phyloP scores from a whole-genome alignment of 148 eudicot species.

The Chenopodium formosanum region DNA sequence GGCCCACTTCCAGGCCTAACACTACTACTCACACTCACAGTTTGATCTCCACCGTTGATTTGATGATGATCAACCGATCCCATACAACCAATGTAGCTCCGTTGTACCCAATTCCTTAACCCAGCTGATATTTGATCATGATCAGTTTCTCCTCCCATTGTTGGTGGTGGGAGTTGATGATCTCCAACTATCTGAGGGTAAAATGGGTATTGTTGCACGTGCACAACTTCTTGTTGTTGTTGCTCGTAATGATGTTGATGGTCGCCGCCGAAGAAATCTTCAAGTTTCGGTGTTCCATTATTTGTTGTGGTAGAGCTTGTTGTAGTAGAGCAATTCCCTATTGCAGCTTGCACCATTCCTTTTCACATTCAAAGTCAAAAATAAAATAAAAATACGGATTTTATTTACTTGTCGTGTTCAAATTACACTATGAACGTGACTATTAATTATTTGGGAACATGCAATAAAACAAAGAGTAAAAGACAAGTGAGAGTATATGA shows the following conservation, averaged over 20 bases:
- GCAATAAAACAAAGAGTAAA: neutral
- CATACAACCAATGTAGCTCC: conserved; percentile 31
- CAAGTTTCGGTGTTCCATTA: conserved; percentile 61
- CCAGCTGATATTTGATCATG: conserved; percentile 20
- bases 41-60: conserved; percentile 28
- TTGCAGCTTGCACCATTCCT: conserved; percentile 49
- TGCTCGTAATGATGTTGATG: conserved; percentile 31
- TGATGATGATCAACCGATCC: conserved; percentile 7
- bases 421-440: neutral
- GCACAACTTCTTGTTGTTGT: conserved; percentile 30
- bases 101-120: conserved; percentile 55
- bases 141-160: conserved; percentile 33
- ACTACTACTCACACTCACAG: conserved; percentile 2
- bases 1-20: conserved; percentile 25
- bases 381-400: neutral
- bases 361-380: conserved; percentile 19
- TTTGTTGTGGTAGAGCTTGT: neutral
- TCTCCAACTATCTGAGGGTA: conserved; percentile 25
- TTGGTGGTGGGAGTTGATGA: conserved; percentile 19
- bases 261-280: conserved; percentile 76
- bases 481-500: conserved; percentile 3
- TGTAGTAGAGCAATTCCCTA: conserved; percentile 28
- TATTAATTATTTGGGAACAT: neutral
- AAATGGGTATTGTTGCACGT: conserved; percentile 47
- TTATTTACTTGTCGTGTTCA: too few relatives aligned